These are phyloP conservation scores for Annulohypoxylon stygium DNA, from an alignment of 495 filamentous ascomycete species.

Conservation along the genomic window DNA sequence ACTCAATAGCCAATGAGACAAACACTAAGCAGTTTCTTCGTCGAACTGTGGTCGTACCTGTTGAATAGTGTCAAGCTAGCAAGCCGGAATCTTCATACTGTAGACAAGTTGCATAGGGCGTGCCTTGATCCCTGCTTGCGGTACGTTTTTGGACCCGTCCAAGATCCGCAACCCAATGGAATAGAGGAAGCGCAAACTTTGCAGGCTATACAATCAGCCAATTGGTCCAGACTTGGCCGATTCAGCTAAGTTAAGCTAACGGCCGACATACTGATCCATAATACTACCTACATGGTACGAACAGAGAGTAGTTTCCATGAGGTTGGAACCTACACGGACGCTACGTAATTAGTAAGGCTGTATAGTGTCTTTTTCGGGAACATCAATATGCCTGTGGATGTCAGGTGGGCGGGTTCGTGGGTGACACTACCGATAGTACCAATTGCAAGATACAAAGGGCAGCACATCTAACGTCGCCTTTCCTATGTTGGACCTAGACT, in stretches of 20 bases:
- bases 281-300: neutral
- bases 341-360: slow-evolving; percentile 10
- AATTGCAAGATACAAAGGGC: neutral
- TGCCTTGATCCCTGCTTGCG: slow-evolving; percentile 23
- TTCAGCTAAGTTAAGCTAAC: slow-evolving; percentile 21
- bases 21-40: slow-evolving; percentile 12
- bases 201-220: slow-evolving; percentile 33
- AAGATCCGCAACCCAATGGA: slow-evolving; percentile 26
- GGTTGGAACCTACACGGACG: slow-evolving; percentile 28
- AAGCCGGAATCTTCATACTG: slow-evolving; percentile 14
- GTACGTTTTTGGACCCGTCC: slow-evolving; percentile 19
- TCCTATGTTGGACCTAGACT: slow-evolving; percentile 7
- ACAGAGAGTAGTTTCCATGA: slow-evolving; percentile 24
- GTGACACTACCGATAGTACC: slow-evolving; percentile 34
- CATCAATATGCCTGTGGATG: slow-evolving; percentile 3
- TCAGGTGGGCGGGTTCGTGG: slow-evolving; percentile 34
- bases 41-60: slow-evolving; percentile 6
- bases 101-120: slow-evolving; percentile 42
- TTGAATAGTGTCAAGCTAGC: slow-evolving; percentile 14
- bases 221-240: slow-evolving; percentile 23
- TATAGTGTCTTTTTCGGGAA: slow-evolving; percentile 12
- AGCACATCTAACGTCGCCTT: slow-evolving; percentile 7
- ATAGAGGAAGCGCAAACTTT: slow-evolving; percentile 33
- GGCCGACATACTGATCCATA: neutral
- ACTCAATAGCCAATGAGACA: slow-evolving; percentile 52